Evolutionary conservation across 306 rosid genomes (phyloP).

Genomic region (Elaeagnus macrophylla): DNA sequence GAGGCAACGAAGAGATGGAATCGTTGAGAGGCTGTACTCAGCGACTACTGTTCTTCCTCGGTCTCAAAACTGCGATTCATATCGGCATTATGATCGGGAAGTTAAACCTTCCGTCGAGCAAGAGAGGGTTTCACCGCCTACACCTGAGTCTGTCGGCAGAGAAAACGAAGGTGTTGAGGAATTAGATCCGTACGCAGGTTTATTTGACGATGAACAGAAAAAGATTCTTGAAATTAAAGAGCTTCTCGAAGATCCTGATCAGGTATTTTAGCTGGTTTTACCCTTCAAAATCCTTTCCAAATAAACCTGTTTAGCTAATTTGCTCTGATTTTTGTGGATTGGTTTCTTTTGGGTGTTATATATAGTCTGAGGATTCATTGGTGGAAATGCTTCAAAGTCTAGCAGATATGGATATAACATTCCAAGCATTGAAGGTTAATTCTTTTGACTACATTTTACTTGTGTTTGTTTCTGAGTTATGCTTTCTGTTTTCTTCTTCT

Average conservation of each 20-base stretch:
- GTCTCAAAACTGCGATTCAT: constrained; percentile 41
- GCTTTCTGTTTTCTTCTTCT: neutral
- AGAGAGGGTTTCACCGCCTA: constrained; percentile 38
- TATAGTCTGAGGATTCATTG: constrained; percentile 71
- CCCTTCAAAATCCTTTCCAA: no score
- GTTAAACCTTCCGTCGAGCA: constrained; percentile 16
- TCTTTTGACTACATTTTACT: neutral
- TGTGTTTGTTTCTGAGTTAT: neutral
- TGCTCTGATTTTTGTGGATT: constrained; percentile 2
- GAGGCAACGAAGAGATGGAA: constrained; percentile 65
- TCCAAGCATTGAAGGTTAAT: constrained; percentile 78
- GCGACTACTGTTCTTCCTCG: constrained; percentile 27
- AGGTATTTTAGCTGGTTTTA: no score
- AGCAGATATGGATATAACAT: constrained; percentile 93
- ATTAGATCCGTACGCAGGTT: constrained; percentile 58
- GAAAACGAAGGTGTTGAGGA: constrained; percentile 25
- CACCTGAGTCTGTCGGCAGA: constrained; percentile 49
- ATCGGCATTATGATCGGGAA: constrained; percentile 1
- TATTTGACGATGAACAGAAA: constrained; percentile 79
- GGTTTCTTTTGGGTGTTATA: neutral
- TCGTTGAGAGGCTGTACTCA: constrained; percentile 63
- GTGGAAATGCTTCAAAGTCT: constrained; percentile 76
- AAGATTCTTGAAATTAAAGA: constrained; percentile 77
- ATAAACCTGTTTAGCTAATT: no score
- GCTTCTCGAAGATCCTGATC: constrained; percentile 67